Evolutionary conservation across 306 rosid species (phyloP).

Genomic region (Prunus dulcis): DNA sequence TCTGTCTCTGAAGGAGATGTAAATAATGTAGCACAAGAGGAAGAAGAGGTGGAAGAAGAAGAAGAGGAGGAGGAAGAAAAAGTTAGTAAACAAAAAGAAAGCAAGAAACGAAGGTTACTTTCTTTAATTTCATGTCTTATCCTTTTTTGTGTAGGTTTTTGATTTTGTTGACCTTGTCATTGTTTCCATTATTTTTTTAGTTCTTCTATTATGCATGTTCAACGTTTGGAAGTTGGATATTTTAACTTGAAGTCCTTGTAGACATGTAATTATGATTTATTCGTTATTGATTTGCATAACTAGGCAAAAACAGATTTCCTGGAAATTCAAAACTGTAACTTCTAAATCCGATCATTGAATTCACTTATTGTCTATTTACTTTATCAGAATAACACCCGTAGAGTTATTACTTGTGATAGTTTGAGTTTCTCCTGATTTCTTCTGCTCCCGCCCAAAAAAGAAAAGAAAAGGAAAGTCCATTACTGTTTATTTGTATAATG

Average conservation of each 20-base stretch:
- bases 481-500: not conserved
- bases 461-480: not conserved
- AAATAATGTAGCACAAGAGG: conserved; percentile 20
- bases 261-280: not conserved
- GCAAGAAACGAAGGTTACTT: conserved; percentile 29
- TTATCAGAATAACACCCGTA: not conserved
- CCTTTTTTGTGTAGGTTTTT: not conserved
- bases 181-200: not conserved
- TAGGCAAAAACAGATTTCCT: not conserved
- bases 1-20: conserved; percentile 26
- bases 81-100: not conserved
- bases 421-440: not conserved
- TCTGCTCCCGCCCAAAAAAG: not conserved
- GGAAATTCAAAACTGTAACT: not conserved
- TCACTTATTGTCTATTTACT: not conserved
- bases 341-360: not conserved
- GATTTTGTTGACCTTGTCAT: not conserved
- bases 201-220: not conserved
- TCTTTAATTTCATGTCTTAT: not conserved
- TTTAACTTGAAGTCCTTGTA: not conserved
- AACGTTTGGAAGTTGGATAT: not conserved
- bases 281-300: not conserved
- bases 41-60: conserved; percentile 13
- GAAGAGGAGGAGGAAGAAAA: not conserved
- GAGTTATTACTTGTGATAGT: not conserved